Percentiles rank a stretch among this genome's conserved stretches.
Conservation (phyloP, 305 asterid species). For the Andrographis paniculata region DNA sequence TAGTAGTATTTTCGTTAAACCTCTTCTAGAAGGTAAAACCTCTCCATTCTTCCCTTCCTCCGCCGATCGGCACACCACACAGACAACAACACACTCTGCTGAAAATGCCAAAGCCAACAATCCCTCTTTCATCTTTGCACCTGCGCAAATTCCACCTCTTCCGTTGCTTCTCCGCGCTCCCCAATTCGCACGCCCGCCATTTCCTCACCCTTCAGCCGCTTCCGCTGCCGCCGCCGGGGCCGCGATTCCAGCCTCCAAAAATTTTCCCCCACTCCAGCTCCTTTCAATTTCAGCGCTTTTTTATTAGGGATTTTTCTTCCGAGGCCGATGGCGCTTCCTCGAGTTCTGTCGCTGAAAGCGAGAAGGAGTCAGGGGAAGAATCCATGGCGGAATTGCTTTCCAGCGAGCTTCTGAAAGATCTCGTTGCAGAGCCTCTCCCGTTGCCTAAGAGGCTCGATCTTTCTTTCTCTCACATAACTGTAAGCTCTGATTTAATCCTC, state of each 20-base stretch:
- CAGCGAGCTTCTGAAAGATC: conserved; percentile 49
- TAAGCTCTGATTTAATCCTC: conserved; percentile 39
- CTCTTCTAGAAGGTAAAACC: too few relatives aligned
- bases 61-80: too few relatives aligned
- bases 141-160: too few relatives aligned
- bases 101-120: too few relatives aligned
- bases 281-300: conserved; percentile 12
- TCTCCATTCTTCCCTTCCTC: too few relatives aligned
- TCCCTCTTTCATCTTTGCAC: too few relatives aligned
- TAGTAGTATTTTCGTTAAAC: too few relatives aligned
- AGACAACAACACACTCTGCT: too few relatives aligned
- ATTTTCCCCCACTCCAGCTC: neutral
- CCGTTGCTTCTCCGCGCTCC: too few relatives aligned
- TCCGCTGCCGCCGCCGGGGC: neutral
- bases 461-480: conserved; percentile 57
- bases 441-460: conserved; percentile 50
- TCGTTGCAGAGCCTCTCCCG: conserved; percentile 53
- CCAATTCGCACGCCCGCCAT: too few relatives aligned
- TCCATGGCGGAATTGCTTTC: conserved; percentile 31
- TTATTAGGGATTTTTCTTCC: conserved; percentile 40
- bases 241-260: too few relatives aligned
- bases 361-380: conserved; percentile 17
- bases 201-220: neutral
- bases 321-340: conserved; percentile 9
- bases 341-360: conserved; percentile 8